A percentile compares a stretch with the other conserved stretches of the same genome.
These are phyloP conservation scores for Desmodesmus armatus DNA, from an alignment of 139 green algal species.

Conservation along the genomic window DNA sequence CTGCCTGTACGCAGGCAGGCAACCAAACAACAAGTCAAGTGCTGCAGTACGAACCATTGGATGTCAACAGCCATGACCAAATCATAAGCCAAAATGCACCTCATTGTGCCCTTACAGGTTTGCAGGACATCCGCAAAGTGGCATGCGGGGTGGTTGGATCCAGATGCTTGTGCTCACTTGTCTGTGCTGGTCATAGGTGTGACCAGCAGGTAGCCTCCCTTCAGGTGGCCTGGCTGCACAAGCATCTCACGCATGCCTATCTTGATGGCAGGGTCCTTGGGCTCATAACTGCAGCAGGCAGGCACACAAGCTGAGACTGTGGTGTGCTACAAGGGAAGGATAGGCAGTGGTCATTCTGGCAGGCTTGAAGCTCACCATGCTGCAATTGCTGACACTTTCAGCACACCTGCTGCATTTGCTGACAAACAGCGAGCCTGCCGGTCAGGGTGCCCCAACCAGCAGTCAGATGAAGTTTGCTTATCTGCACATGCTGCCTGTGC, in stretches of 20 bases:
- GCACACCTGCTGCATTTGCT: neutral
- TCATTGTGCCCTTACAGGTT: no score
- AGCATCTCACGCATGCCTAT: slow-evolving; percentile 43
- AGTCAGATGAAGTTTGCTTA: neutral
- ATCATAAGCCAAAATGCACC: no score
- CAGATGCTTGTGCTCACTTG: slow-evolving; percentile 28
- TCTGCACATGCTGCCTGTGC: neutral
- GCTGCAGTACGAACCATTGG: neutral
- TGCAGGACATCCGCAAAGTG: no score
- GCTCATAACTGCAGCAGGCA: slow-evolving; percentile 34
- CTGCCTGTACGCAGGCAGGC: neutral
- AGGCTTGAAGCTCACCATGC: no score
- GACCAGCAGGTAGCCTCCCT: slow-evolving; percentile 46
- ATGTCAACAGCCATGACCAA: no score
- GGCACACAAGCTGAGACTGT: no score
- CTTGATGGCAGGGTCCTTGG: slow-evolving; percentile 20
- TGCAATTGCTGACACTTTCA: neutral
- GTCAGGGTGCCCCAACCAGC: neutral
- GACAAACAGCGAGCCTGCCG: neutral
- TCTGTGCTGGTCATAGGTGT: slow-evolving; percentile 17
- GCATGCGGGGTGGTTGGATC: no score
- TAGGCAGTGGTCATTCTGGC: no score
- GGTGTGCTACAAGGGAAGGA: no score
- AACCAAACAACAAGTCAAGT: neutral
- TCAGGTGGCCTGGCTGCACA: slow-evolving; percentile 32